Evolutionary conservation across 805 yeast genomes (phyloP).

Genomic region (Ogataea trehaloabstinens): DNA sequence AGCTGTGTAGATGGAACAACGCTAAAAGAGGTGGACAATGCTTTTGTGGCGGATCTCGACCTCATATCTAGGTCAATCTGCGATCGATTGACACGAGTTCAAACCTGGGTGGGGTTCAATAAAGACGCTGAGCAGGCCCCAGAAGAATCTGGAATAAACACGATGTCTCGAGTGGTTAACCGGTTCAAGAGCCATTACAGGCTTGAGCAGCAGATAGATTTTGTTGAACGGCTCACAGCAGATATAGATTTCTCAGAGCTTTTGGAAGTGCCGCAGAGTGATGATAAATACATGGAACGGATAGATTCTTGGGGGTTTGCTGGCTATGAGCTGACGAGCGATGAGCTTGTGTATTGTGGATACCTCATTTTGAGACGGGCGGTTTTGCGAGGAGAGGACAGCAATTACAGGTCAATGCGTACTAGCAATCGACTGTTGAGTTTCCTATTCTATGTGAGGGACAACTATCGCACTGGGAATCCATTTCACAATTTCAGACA

Average conservation of each 20-base stretch:
- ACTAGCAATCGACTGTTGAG: conserved; percentile 46
- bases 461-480: conserved; percentile 78
- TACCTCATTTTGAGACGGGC: conserved; percentile 45
- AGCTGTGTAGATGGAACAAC: not conserved
- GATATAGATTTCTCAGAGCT: conserved; percentile 31
- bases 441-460: conserved; percentile 66
- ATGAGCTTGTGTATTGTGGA: conserved; percentile 65
- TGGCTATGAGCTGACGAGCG: conserved; percentile 61
- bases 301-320: conserved; percentile 67
- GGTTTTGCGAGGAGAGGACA: not conserved
- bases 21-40: not conserved
- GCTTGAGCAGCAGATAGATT: conserved; percentile 12
- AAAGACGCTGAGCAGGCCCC: conserved; percentile 8
- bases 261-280: conserved; percentile 21
- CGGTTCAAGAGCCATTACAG: conserved; percentile 3
- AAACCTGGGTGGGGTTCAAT: conserved; percentile 42
- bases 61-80: conserved; percentile 10
- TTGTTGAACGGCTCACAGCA: conserved; percentile 21
- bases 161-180: conserved; percentile 34
- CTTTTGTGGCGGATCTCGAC: conserved; percentile 11
- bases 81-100: conserved; percentile 35
- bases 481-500: conserved; percentile 95
- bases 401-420: not conserved
- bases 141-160: conserved; percentile 26
- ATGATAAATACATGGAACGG: conserved; percentile 29